Evolutionary conservation across 805 yeast genomes (phyloP), one percentile per base, ranked within the genome.

Genomic region (Cephaloascus albidus): DNA sequence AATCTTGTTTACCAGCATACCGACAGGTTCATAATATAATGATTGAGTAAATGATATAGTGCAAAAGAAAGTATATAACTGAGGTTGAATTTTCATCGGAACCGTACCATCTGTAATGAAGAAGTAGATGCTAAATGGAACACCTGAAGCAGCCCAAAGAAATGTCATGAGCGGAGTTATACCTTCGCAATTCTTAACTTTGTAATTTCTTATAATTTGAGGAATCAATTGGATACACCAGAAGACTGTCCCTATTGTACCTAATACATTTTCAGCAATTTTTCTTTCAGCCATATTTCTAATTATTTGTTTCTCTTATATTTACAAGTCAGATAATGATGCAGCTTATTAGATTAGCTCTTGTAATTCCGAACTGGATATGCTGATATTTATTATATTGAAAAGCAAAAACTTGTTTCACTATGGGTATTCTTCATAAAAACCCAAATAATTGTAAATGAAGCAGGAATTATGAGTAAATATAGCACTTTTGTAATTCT

Each of bases 41-140:
- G 61, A 45, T 43, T 65, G 73, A 5, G 46, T 48, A 71, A 68
- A 87, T 10, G 89, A 73, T 1, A 84, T 52, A 2, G 76, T 53
- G 47, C 93, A 78, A 43, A 88, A 76, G 15, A 74, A 52, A 39
- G 85, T 76, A 63, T 90, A 89, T 10, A 88, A 57, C 57, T 84
- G 88, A 0, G 97, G 97, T 60, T 90, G 97, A 26, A 90, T 67
- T 56, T 82, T 81, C 44, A 90, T 67, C 0, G 95, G 90, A 2
- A 86, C 69, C 38, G 81, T 80, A 0, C 89, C 79, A 43, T 77
- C 72, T 33, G 76, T 76, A 1, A 80, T 76, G 37, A 85, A 63
- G 51, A 89, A 88, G 57, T 86, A 90, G n/a, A 85, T 81, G 12
- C 82, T 78, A 55, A 89, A 87, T 3, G 96, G 96, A 1, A 87